Percentiles rank a stretch among this genome's conserved stretches.
phyloP scores from a whole-genome alignment of 108 stramenopile genomes.

The Pseudonitzschia pungens region DNA sequence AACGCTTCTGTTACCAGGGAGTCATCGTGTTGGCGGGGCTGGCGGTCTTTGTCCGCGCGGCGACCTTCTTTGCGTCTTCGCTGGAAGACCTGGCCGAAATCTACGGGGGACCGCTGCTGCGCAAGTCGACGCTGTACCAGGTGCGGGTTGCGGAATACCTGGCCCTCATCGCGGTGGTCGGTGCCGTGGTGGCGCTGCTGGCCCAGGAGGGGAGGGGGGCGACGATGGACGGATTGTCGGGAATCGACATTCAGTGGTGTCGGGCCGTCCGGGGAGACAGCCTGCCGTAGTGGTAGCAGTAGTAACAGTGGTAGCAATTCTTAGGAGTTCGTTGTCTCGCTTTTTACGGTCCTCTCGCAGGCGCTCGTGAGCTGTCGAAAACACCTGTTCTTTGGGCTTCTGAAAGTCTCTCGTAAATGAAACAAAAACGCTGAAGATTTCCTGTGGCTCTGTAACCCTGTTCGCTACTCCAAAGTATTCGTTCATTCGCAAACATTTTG shows the following conservation, averaged over 20 bases:
- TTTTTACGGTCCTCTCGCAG: constrained; percentile 54
- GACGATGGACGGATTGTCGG: constrained; percentile 51
- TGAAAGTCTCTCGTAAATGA: constrained; percentile 79
- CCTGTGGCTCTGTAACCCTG: constrained; percentile 71
- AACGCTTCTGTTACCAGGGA: constrained; percentile 50
- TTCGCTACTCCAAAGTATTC: constrained; percentile 84
- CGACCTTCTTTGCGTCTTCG: constrained; percentile 18
- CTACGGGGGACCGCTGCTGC: constrained; percentile 19
- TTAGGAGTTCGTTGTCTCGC: constrained; percentile 11
- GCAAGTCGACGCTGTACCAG: constrained; percentile 13
- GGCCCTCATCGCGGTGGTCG: constrained; percentile 32
- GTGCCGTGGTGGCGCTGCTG: constrained; percentile 44
- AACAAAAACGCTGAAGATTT: constrained; percentile 80
- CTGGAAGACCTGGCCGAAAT: constrained; percentile 13
- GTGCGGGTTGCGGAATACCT: constrained; percentile 28
- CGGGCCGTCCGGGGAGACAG: constrained; percentile 36
- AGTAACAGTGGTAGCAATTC: too few relatives aligned
- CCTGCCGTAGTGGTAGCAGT: not conserved
- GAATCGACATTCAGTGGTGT: constrained; percentile 51
- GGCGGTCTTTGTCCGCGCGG: constrained; percentile 46
- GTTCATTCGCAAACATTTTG: constrained; percentile 55
- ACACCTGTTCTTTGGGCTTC: constrained; percentile 72
- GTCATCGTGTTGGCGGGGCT: constrained; percentile 44
- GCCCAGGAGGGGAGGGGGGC: constrained; percentile 36
- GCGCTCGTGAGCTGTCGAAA: constrained; percentile 66